Conservation (phyloP, 2,329 filamentous ascomycete genomes). For the Hirsutella rhossiliensis region DNA sequence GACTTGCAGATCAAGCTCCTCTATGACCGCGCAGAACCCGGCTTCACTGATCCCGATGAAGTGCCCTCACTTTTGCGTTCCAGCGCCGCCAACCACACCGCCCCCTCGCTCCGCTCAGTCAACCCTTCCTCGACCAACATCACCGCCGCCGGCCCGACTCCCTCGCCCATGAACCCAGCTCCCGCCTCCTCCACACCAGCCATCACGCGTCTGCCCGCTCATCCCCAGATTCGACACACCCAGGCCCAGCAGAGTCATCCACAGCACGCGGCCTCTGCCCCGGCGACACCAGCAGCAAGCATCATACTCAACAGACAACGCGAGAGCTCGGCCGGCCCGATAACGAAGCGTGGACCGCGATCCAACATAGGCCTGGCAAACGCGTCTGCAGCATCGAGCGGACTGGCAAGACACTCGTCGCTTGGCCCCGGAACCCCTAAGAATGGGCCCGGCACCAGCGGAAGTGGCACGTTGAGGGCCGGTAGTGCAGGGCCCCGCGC, state of each 20-base stretch:
- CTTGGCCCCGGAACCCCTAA: constrained; percentile 52
- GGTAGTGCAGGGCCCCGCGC: constrained; percentile 50
- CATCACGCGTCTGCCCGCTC: constrained; percentile 29
- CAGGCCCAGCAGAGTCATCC: constrained; percentile 29
- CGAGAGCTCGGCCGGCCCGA: constrained; percentile 49
- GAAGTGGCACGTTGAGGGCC: constrained; percentile 28
- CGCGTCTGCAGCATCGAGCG: constrained; percentile 40
- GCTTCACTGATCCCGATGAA: constrained; percentile 50
- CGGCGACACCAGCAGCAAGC: constrained; percentile 46
- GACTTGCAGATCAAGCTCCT: constrained; percentile 51
- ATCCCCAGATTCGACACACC: constrained; percentile 33
- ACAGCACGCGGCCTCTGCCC: constrained; percentile 40
- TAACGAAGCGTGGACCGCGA: constrained; percentile 40
- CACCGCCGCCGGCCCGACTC: constrained; percentile 11
- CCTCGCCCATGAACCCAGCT: constrained; percentile 13
- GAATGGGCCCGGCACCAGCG: constrained; percentile 14
- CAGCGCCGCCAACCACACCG: constrained; percentile 38
- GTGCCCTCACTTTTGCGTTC: constrained; percentile 50
- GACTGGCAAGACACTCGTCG: constrained; percentile 49
- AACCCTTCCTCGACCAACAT: constrained; percentile 26
- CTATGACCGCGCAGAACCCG: constrained; percentile 48
- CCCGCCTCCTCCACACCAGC: constrained; percentile 26
- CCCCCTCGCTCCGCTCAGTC: constrained; percentile 26
- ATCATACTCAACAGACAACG: constrained; percentile 46
- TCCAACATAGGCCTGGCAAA: constrained; percentile 34